phyloP scores from a whole-genome alignment of 139 green algal genomes.

The Spirogloea muscicola region DNA sequence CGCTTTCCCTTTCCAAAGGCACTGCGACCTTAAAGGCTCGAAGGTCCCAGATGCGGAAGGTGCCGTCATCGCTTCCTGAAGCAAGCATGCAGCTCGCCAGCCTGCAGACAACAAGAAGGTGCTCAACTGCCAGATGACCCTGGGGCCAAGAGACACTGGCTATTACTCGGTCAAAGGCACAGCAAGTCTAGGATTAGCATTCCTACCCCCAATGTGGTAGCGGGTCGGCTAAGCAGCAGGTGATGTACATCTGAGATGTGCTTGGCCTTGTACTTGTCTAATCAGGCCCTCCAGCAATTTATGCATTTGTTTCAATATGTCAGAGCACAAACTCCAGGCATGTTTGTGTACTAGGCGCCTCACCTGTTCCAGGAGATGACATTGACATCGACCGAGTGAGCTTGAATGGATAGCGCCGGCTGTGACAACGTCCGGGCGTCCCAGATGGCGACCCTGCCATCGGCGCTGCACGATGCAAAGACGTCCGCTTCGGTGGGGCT shows the following conservation, averaged over 20 bases:
- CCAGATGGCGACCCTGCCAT: constrained; percentile 81
- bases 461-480: constrained; percentile 78
- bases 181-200: too few relatives aligned
- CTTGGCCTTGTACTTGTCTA: too few relatives aligned
- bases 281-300: background rate
- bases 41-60: constrained; percentile 92
- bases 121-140: too few relatives aligned
- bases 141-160: too few relatives aligned
- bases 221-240: too few relatives aligned
- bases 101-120: too few relatives aligned
- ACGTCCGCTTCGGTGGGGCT: constrained; percentile 82
- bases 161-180: too few relatives aligned
- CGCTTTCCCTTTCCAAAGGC: background rate
- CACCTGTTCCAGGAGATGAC: constrained; percentile 90
- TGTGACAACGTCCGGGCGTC: constrained; percentile 69
- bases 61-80: constrained; percentile 81
- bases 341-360: too few relatives aligned
- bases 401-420: constrained; percentile 53
- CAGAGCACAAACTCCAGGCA: too few relatives aligned
- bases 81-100: constrained; percentile 90
- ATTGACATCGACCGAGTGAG: constrained; percentile 88
- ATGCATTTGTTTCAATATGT: too few relatives aligned
- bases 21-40: constrained; percentile 67
- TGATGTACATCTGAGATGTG: too few relatives aligned
- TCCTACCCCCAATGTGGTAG: too few relatives aligned